These are phyloP conservation scores for Aureobasidium lini DNA, from an alignment of 2,329 filamentous ascomycete species.

Conservation along the genomic window DNA sequence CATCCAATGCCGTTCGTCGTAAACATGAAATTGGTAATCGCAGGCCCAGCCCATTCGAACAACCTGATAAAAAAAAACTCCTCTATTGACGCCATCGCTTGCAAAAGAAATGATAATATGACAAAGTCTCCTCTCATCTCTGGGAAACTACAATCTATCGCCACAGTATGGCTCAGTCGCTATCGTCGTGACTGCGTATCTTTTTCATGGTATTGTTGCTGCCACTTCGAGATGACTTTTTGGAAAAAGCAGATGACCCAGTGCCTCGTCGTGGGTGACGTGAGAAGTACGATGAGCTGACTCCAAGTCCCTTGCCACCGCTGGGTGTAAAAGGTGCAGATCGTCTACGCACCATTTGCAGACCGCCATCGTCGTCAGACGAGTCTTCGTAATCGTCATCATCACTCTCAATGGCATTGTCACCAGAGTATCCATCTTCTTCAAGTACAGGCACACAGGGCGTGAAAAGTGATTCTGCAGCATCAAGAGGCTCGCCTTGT, in stretches of 20 bases:
- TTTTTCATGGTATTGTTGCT: constrained; percentile 46
- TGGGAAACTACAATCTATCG: background rate
- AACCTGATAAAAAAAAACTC: background rate
- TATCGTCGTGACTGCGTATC: constrained; percentile 24
- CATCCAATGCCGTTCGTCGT: constrained; percentile 4
- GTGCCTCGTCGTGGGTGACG: constrained; percentile 26
- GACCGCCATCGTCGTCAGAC: constrained; percentile 31
- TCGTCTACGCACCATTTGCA: constrained; percentile 30
- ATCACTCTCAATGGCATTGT: constrained; percentile 35
- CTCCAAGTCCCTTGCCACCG: constrained; percentile 25
- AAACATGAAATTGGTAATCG: constrained; percentile 6
- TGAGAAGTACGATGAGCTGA: constrained; percentile 29
- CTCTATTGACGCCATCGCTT: constrained; percentile 12
- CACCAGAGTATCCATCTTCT: constrained; percentile 30
- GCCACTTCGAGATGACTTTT: constrained; percentile 38
- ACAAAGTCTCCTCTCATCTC: background rate
- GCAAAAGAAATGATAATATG: background rate
- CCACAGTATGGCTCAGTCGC: background rate
- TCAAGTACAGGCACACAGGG: constrained; percentile 15
- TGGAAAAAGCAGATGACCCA: constrained; percentile 26
- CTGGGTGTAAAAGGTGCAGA: constrained; percentile 17
- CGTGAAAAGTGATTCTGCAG: background rate
- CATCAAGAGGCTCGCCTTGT: background rate
- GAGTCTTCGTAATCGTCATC: constrained; percentile 32
- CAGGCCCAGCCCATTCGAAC: background rate